Percentiles rank a stretch among this genome's conserved stretches.
phyloP scores from a whole-genome alignment of 768 basidiomycete species.

The Gloeostereum incarnatum region DNA sequence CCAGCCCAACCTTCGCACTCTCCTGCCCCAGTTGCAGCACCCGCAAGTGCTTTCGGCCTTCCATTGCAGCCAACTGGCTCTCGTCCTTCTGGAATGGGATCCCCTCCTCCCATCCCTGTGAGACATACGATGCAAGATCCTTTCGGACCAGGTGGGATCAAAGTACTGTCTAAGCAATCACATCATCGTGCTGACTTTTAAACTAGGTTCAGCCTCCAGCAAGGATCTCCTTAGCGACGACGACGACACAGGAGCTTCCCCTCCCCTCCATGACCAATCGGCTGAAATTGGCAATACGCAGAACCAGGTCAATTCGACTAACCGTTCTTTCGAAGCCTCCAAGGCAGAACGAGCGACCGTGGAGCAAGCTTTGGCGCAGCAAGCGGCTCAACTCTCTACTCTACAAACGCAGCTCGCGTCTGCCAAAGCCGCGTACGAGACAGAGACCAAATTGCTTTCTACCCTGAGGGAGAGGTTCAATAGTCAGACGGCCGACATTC shows the following conservation, averaged over 20 bases:
- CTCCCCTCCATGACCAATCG: constrained; percentile 60
- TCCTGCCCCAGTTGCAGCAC: constrained; percentile 29
- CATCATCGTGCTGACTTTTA: neutral
- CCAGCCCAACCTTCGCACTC: constrained; percentile 29
- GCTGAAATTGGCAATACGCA: constrained; percentile 83
- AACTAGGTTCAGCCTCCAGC: constrained; percentile 8
- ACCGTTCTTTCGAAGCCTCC: constrained; percentile 54
- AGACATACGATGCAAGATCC: constrained; percentile 33
- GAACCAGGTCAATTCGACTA: constrained; percentile 80
- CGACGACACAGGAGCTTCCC: constrained; percentile 44
- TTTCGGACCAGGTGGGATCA: constrained; percentile 22
- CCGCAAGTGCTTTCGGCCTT: constrained; percentile 15
- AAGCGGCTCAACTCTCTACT: constrained; percentile 67
- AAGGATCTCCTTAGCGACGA: constrained; percentile 69
- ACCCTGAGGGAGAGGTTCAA: constrained; percentile 61
- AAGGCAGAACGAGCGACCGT: constrained; percentile 57
- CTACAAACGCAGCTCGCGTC: constrained; percentile 78
- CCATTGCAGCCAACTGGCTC: constrained; percentile 14
- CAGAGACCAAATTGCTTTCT: constrained; percentile 63
- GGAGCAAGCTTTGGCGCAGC: constrained; percentile 56
- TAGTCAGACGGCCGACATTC: constrained; percentile 62
- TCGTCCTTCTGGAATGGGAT: constrained; percentile 22
- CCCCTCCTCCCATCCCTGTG: constrained; percentile 11
- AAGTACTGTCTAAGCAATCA: neutral
- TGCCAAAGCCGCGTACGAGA: constrained; percentile 80